Evolutionary conservation across 2,329 filamentous ascomycete species (phyloP).

Genomic region (Trichoderma sp.): DNA sequence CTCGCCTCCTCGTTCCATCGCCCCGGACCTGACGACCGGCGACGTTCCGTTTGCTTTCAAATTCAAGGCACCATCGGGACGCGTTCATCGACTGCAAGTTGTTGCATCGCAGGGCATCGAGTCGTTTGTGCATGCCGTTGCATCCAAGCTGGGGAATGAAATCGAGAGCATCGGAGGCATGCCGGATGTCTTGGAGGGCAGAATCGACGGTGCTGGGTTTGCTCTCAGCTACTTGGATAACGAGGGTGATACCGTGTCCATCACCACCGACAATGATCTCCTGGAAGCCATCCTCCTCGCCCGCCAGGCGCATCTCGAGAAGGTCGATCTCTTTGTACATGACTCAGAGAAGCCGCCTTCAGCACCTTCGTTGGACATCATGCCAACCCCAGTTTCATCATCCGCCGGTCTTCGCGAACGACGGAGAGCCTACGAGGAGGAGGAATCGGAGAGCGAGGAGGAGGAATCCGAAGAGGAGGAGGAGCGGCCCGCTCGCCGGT

Average conservation of each 20-base stretch:
- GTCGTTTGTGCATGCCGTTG: constrained; percentile 73
- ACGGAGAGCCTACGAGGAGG: constrained; percentile 46
- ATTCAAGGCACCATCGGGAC: constrained; percentile 94
- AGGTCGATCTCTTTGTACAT: constrained; percentile 96
- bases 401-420: constrained; percentile 49
- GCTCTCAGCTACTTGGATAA: constrained; percentile 95
- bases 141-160: constrained; percentile 80
- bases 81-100: constrained; percentile 89
- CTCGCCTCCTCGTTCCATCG: constrained; percentile 66
- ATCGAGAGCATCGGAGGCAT: constrained; percentile 78
- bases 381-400: constrained; percentile 48
- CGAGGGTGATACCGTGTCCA: constrained; percentile 93
- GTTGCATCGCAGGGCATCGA: constrained; percentile 75
- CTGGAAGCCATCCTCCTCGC: constrained; percentile 85
- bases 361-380: constrained; percentile 43
- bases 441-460: constrained; percentile 56
- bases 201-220: constrained; percentile 73
- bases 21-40: constrained; percentile 56
- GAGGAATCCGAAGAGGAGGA: constrained; percentile 53
- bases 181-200: constrained; percentile 74
- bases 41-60: constrained; percentile 94
- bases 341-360: constrained; percentile 86
- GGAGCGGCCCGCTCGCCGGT: constrained; percentile 45
- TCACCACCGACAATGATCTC: constrained; percentile 92
- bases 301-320: constrained; percentile 73